phyloP scores from a whole-genome alignment of 805 yeast species.

The Metahyphopichia silvanorum region DNA sequence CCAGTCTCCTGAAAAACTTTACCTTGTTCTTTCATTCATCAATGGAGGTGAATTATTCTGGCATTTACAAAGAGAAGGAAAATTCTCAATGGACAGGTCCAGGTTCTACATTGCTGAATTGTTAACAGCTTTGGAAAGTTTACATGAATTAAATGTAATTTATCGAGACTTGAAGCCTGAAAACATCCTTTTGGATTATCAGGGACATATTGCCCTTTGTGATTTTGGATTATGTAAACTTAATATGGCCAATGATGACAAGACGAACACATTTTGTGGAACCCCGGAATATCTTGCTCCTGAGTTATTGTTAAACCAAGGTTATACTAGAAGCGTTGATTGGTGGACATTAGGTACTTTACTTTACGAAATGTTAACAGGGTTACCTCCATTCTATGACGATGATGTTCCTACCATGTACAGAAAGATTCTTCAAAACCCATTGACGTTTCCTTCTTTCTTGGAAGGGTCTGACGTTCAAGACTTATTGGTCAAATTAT shows the following conservation, averaged over 20 bases:
- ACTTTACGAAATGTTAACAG: slow-evolving; percentile 91
- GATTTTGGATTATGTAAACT: slow-evolving; percentile 98
- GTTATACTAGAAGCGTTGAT: slow-evolving; percentile 90
- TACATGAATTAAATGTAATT: slow-evolving; percentile 93
- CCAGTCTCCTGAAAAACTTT: slow-evolving; percentile 96
- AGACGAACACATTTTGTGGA: slow-evolving; percentile 95
- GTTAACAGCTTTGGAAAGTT: slow-evolving; percentile 80
- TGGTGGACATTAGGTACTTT: slow-evolving; percentile 99
- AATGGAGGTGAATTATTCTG: slow-evolving; percentile 99
- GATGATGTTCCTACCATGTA: slow-evolving; percentile 96
- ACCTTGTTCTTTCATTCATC: slow-evolving; percentile 97
- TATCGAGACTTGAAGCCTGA: slow-evolving; percentile 96
- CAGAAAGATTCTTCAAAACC: slow-evolving; percentile 94
- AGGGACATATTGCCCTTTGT: slow-evolving; percentile 94
- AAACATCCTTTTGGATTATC: slow-evolving; percentile 81
- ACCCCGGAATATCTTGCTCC: slow-evolving; percentile 99
- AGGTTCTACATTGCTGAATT: slow-evolving; percentile 98
- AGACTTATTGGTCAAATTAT: slow-evolving; percentile 90
- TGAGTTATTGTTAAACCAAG: slow-evolving; percentile 89
- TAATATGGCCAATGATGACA: slow-evolving; percentile 77
- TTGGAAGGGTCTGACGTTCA: slow-evolving; percentile 95
- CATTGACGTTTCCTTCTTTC: slow-evolving; percentile 95
- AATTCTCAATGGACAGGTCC: slow-evolving; percentile 82
- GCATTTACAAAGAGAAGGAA: slow-evolving; percentile 96
- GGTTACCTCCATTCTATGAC: slow-evolving; percentile 96